Percentiles rank a stretch among this genome's conserved stretches.
Evolutionary conservation across 2,329 filamentous ascomycete genomes (phyloP).

Genomic region (Hypoxylon sp.): DNA sequence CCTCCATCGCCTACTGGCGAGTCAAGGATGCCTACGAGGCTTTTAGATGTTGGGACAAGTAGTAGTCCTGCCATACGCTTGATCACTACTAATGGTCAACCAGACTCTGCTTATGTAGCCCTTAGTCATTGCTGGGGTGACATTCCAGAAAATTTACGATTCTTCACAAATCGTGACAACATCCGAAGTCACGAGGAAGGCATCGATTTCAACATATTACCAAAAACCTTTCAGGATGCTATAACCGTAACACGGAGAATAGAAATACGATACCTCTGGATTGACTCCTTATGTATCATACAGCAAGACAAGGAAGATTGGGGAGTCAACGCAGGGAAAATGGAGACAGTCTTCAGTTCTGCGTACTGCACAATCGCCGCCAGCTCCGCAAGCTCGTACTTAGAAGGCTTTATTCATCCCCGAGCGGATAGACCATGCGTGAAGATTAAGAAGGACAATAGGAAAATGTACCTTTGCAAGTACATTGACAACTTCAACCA

Average conservation of each 20-base stretch:
- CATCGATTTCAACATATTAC: constrained; percentile 15
- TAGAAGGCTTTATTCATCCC: constrained; percentile 25
- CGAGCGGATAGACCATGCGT: constrained; percentile 22
- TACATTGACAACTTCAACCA: constrained; percentile 42
- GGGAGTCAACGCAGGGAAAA: constrained; percentile 17
- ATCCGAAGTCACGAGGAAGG: not conserved
- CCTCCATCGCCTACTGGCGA: not conserved
- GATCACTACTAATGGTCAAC: constrained; percentile 5
- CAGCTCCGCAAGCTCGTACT: constrained; percentile 25
- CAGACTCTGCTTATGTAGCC: constrained; percentile 9
- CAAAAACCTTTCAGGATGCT: constrained; percentile 17
- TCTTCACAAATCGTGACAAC: constrained; percentile 9
- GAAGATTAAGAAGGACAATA: not conserved
- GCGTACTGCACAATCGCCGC: constrained; percentile 42
- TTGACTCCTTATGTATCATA: constrained; percentile 23
- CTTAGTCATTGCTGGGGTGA: constrained; percentile 32
- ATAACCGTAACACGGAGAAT: not conserved
- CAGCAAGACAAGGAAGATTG: constrained; percentile 11
- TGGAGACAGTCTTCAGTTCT: constrained; percentile 40
- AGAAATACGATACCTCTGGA: constrained; percentile 12
- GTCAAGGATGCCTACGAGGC: constrained; percentile 21
- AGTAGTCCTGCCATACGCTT: not conserved
- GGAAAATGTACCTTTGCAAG: constrained; percentile 28
- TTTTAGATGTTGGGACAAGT: constrained; percentile 26
- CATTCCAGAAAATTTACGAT: not conserved